A percentile compares a stretch with the other conserved stretches of the same genome.
phyloP scores from a whole-genome alignment of 1,284 basidiomycete genomes.

The Puccinia coronata region DNA sequence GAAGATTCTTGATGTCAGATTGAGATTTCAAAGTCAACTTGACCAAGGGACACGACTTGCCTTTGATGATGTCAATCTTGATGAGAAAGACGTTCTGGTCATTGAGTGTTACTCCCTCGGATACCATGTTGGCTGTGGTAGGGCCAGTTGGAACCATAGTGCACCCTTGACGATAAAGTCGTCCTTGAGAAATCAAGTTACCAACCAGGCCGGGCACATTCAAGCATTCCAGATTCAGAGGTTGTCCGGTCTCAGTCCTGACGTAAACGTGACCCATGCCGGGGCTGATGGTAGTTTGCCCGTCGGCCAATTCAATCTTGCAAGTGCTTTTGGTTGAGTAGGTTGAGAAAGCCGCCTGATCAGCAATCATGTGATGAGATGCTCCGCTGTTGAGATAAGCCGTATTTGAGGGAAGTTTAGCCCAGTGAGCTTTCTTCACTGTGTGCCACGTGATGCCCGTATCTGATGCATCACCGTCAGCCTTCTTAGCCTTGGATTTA shows the following conservation, averaged over 20 bases:
- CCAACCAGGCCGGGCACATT: not conserved
- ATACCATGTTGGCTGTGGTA: not conserved
- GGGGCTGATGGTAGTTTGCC: not conserved
- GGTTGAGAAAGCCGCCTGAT: not conserved
- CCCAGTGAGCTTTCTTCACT: not conserved
- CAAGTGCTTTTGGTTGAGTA: not conserved
- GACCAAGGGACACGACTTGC: not conserved
- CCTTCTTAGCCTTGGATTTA: not conserved
- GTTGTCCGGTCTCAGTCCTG: not conserved
- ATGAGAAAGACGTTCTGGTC: not conserved
- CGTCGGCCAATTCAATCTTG: conserved; percentile 10
- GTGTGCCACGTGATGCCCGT: not conserved
- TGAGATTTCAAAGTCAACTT: not conserved
- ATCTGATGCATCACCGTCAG: not conserved
- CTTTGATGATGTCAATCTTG: not conserved
- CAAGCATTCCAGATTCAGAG: not conserved
- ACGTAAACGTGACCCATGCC: conserved; percentile 3
- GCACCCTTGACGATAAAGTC: not conserved
- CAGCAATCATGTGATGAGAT: conserved; percentile 7
- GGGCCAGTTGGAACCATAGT: not conserved
- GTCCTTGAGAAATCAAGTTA: not conserved
- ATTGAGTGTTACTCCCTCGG: not conserved
- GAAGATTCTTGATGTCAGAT: not conserved
- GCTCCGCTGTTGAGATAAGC: conserved; percentile 19
- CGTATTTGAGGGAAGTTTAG: not conserved